These are phyloP conservation scores for Crepidotus variabilis DNA, from an alignment of 768 basidiomycete genomes.

Conservation along the genomic window DNA sequence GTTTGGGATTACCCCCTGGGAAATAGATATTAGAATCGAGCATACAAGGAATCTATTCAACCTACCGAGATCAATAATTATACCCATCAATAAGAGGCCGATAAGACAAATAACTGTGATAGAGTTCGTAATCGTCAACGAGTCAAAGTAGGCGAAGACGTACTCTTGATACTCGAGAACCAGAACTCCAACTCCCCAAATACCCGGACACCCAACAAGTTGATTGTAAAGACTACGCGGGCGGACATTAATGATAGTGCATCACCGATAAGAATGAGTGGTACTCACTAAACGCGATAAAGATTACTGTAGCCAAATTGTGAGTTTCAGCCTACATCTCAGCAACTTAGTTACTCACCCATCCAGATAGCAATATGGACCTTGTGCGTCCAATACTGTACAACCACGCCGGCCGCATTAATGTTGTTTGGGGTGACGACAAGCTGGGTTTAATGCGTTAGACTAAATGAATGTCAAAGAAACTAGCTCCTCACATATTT, in stretches of 20 bases:
- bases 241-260: slow-evolving; percentile 1
- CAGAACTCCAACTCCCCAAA: slow-evolving; percentile 77
- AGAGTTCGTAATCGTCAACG: background rate
- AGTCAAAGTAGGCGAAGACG: background rate
- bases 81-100: slow-evolving; percentile 53
- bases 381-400: slow-evolving; percentile 42
- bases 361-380: slow-evolving; percentile 54
- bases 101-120: slow-evolving; percentile 38
- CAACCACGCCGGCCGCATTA: slow-evolving; percentile 55
- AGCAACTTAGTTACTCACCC: slow-evolving; percentile 37
- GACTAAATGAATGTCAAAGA: slow-evolving; percentile 4
- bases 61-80: slow-evolving; percentile 63
- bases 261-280: background rate
- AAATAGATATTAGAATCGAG: slow-evolving; percentile 27
- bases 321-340: slow-evolving; percentile 1
- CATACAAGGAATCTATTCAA: slow-evolving; percentile 14
- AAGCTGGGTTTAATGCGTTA: slow-evolving; percentile 26
- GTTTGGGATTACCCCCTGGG: slow-evolving; percentile 45
- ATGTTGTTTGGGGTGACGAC: slow-evolving; percentile 66
- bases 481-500: slow-evolving; percentile 39
- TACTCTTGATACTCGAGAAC: slow-evolving; percentile 67
- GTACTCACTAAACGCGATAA: slow-evolving; percentile 51
- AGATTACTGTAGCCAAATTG: slow-evolving; percentile 36
- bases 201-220: slow-evolving; percentile 59
- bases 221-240: slow-evolving; percentile 46